Conservation (phyloP, 108 stramenopile genomes). For the Pseudonitzschia pungens region DNA sequence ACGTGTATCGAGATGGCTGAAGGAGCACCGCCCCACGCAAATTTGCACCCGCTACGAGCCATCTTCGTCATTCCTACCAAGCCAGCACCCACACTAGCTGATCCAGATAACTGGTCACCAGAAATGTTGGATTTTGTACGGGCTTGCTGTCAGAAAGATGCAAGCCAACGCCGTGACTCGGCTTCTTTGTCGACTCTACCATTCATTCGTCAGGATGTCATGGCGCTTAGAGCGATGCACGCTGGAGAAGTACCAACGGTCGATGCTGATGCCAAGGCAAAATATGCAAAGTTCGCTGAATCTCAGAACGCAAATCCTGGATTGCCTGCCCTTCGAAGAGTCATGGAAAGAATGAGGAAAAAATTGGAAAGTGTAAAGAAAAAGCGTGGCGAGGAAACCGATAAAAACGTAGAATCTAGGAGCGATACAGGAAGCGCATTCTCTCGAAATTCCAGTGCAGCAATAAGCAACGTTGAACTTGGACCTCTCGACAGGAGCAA, state of each 20-base stretch:
- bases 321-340: conserved; percentile 61
- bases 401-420: conserved; percentile 6
- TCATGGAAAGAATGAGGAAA: conserved; percentile 69
- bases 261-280: conserved; percentile 40
- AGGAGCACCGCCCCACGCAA: conserved; percentile 96
- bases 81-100: conserved; percentile 83
- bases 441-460: conserved; percentile 11
- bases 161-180: conserved; percentile 81
- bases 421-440: conserved; percentile 23
- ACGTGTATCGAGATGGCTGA: conserved; percentile 98
- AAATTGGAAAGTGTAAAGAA: conserved; percentile 54
- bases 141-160: conserved; percentile 87
- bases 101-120: conserved; percentile 88
- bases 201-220: conserved; percentile 82
- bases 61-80: conserved; percentile 90
- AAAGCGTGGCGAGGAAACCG: conserved; percentile 34
- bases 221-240: conserved; percentile 70
- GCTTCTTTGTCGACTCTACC: conserved; percentile 72
- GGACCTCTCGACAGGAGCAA: conserved; percentile 36
- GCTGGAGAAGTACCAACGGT: conserved; percentile 70
- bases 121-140: conserved; percentile 91
- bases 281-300: conserved; percentile 49
- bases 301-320: conserved; percentile 49
- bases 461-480: background rate
- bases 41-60: conserved; percentile 89